Percentiles rank a stretch among this genome's conserved stretches.
Evolutionary conservation across 2,329 filamentous ascomycete species (phyloP).

Genomic region (Neodidymelliopsis sp.): DNA sequence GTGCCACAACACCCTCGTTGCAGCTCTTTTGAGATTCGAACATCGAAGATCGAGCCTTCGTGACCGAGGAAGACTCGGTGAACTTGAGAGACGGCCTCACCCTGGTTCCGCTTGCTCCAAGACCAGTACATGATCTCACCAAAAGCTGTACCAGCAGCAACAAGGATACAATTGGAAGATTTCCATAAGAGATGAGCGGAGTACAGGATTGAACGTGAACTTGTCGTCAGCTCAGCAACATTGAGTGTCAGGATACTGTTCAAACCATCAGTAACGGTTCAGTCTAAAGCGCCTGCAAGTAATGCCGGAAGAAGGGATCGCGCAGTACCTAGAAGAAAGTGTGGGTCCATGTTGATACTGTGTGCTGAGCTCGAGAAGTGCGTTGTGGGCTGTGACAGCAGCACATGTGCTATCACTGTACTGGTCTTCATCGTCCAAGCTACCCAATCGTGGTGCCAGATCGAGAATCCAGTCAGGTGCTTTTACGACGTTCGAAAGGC

Average conservation of each 20-base stretch:
- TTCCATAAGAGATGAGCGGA: slow-evolving; percentile 77
- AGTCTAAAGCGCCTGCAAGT: too few species aligned
- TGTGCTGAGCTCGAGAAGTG: slow-evolving; percentile 64
- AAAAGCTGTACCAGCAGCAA: slow-evolving; percentile 91
- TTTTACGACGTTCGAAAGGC: slow-evolving; percentile 29
- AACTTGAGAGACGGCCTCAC: slow-evolving; percentile 45
- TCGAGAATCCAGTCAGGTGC: slow-evolving; percentile 51
- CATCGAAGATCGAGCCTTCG: slow-evolving; percentile 92
- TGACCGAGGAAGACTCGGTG: slow-evolving; percentile 72
- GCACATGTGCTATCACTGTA: slow-evolving; percentile 24
- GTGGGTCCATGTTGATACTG: slow-evolving; percentile 14
- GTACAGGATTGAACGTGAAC: slow-evolving; percentile 85
- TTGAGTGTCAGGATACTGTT: slow-evolving; percentile 21
- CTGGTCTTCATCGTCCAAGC: slow-evolving; percentile 14
- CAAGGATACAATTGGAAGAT: slow-evolving; percentile 66
- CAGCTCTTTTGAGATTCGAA: slow-evolving; percentile 70
- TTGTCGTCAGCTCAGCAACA: slow-evolving; percentile 64
- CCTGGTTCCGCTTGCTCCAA: slow-evolving; percentile 56
- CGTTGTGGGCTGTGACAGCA: slow-evolving; percentile 85
- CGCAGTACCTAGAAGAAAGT: slow-evolving; percentile 14
- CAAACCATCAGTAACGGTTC: slow-evolving; percentile 2
- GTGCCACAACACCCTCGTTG: slow-evolving; percentile 36
- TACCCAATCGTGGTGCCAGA: slow-evolving; percentile 28
- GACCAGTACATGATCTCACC: slow-evolving; percentile 94
- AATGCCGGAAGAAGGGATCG: neutral